These are phyloP conservation scores for Cucurbita ficifolia DNA, from an alignment of 306 rosid genomes.

Conservation along the genomic window DNA sequence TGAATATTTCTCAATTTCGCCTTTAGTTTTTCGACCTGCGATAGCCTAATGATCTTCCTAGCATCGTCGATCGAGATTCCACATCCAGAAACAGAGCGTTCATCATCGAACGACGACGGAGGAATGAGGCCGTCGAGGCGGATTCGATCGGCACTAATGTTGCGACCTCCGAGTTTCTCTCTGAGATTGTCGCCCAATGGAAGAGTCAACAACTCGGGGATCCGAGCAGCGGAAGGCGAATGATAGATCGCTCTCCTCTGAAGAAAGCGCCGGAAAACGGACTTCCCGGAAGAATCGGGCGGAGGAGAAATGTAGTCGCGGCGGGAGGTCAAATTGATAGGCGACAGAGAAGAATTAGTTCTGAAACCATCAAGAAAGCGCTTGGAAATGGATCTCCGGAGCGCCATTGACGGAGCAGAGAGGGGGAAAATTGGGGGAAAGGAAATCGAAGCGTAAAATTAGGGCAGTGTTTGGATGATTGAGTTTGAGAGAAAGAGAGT, in stretches of 20 bases:
- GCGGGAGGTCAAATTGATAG: constrained; percentile 16
- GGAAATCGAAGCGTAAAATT: neutral
- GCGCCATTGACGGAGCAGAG: constrained; percentile 35
- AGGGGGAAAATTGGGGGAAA: neutral
- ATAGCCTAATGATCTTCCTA: constrained; percentile 44
- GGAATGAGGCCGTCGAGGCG: constrained; percentile 14
- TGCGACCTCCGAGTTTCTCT: constrained; percentile 16
- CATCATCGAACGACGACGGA: neutral
- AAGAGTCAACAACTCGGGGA: constrained; percentile 39
- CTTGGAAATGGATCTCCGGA: constrained; percentile 32
- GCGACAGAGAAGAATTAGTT: neutral
- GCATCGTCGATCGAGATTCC: constrained; percentile 39
- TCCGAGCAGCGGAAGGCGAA: constrained; percentile 12
- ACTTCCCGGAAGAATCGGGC: constrained; percentile 14
- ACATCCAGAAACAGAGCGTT: neutral
- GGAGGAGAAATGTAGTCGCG: constrained; percentile 25
- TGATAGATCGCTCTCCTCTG: constrained; percentile 26
- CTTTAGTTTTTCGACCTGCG: constrained; percentile 56
- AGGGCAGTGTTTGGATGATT: neutral
- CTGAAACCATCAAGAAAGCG: constrained; percentile 12
- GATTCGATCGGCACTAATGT: constrained; percentile 19
- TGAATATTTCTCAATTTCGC: constrained; percentile 32
- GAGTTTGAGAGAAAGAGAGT: neutral
- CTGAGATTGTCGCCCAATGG: constrained; percentile 46
- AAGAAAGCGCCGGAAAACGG: constrained; percentile 37